These are phyloP conservation scores for Withania somnifera DNA, from an alignment of 305 asterid genomes.

Conservation along the genomic window DNA sequence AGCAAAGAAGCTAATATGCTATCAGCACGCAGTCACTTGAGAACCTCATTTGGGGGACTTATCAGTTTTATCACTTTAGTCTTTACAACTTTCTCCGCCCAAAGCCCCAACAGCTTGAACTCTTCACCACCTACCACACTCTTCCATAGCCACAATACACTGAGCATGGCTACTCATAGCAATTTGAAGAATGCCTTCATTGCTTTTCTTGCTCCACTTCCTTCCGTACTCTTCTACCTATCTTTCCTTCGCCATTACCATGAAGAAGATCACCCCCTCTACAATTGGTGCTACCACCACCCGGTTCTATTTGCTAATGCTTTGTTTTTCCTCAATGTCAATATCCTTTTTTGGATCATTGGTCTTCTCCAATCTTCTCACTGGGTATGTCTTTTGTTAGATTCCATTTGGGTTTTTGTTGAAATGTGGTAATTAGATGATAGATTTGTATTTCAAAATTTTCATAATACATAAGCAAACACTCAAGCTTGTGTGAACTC, in stretches of 20 bases:
- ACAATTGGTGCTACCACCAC: constrained; percentile 66
- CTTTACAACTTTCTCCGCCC: too few relatives aligned
- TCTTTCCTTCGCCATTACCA: constrained; percentile 47
- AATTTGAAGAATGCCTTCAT: constrained; percentile 52
- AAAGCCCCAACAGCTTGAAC: too few relatives aligned
- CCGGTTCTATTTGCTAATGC: constrained; percentile 56
- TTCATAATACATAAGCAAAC: too few relatives aligned
- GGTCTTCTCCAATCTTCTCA: constrained; percentile 71
- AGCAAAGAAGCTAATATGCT: too few relatives aligned
- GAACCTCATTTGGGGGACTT: too few relatives aligned
- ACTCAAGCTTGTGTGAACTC: too few relatives aligned
- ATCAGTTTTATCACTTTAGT: too few relatives aligned
- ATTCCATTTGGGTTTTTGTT: neutral
- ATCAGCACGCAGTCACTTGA: too few relatives aligned
- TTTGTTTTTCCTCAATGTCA: constrained; percentile 71
- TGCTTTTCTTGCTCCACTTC: constrained; percentile 59
- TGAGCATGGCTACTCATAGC: constrained; percentile 4
- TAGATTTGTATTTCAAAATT: neutral
- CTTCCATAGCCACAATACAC: too few relatives aligned
- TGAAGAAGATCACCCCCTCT: constrained; percentile 28
- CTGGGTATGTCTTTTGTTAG: constrained; percentile 32
- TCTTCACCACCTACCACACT: too few relatives aligned
- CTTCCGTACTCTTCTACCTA: constrained; percentile 59
- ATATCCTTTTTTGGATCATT: constrained; percentile 60
- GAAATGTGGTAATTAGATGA: neutral